phyloP scores from a whole-genome alignment of 1,284 basidiomycete genomes.

The Leccinum ponderosum region DNA sequence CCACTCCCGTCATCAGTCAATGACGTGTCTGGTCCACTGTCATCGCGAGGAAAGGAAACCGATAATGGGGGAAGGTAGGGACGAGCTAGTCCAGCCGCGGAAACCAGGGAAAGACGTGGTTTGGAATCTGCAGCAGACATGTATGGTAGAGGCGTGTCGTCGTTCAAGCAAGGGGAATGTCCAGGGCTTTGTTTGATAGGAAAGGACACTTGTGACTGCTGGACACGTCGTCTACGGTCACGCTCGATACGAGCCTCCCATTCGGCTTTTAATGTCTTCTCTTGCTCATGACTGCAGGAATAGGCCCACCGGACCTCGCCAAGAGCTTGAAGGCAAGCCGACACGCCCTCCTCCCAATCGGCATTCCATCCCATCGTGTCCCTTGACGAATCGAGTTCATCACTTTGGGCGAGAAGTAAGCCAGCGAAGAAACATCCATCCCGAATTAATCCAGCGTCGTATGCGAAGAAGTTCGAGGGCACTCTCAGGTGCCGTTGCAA shows the following conservation, averaged over 20 bases:
- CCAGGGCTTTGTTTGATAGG: constrained; percentile 31
- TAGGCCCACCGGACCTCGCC: constrained; percentile 80
- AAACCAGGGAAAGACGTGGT: constrained; percentile 30
- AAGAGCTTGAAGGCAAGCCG: constrained; percentile 70
- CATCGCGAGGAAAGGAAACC: constrained; percentile 29
- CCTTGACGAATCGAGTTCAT: constrained; percentile 43
- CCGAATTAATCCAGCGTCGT: constrained; percentile 79
- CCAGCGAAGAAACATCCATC: constrained; percentile 83
- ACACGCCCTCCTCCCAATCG: constrained; percentile 67
- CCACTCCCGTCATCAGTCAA: constrained; percentile 47
- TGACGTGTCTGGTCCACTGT: constrained; percentile 51
- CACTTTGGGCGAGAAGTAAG: constrained; percentile 59
- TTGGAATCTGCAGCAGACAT: constrained; percentile 6
- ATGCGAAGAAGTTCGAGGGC: constrained; percentile 62
- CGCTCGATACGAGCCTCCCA: constrained; percentile 53
- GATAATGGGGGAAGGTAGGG: constrained; percentile 32
- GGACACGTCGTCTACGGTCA: constrained; percentile 20
- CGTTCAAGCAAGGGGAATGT: constrained; percentile 29
- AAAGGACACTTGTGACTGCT: constrained; percentile 27
- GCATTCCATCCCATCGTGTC: constrained; percentile 43
- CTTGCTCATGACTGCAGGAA: constrained; percentile 70
- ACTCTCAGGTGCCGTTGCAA: constrained; percentile 57
- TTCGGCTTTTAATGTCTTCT: constrained; percentile 58
- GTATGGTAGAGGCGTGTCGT: constrained; percentile 20
- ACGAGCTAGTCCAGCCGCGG: constrained; percentile 34